Conservation (phyloP, 768 basidiomycete species). For the Saitozyma sp. region DNA sequence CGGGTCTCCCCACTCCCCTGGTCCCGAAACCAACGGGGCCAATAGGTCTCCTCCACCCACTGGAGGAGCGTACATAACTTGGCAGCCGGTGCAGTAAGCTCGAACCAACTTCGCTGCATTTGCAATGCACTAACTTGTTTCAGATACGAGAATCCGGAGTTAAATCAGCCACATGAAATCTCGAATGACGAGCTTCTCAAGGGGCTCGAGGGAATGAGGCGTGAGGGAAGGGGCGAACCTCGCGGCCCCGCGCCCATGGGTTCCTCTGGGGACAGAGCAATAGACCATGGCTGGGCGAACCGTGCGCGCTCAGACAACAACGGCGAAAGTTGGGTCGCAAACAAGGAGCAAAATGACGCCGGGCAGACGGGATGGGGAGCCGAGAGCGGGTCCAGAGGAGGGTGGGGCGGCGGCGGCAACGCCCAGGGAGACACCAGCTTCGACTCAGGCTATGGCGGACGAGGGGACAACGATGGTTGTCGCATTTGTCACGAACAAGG, state of each 20-base stretch:
- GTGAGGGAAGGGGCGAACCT: not conserved
- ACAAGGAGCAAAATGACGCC: not conserved
- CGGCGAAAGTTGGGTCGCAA: conserved; percentile 3
- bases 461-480: conserved; percentile 11
- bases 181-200: conserved; percentile 15
- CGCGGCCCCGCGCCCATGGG: not conserved
- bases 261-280: not conserved
- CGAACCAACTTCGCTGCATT: too few relatives aligned
- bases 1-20: too few relatives aligned
- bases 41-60: too few relatives aligned
- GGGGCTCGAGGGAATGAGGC: conserved; percentile 5
- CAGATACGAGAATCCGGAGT: conserved; percentile 14
- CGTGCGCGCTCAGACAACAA: not conserved
- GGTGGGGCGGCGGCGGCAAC: not conserved
- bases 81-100: conserved; percentile 10
- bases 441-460: not conserved
- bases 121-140: not conserved
- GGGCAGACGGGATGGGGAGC: conserved; percentile 1
- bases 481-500: conserved; percentile 19
- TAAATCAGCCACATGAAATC: conserved; percentile 4
- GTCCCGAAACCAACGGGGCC: too few relatives aligned
- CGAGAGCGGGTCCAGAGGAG: not conserved
- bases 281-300: conserved; percentile 10
- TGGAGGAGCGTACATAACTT: not conserved
- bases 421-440: too few relatives aligned